These are phyloP conservation scores for Glycine latifolia DNA, from an alignment of 306 rosid species.

Conservation along the genomic window DNA sequence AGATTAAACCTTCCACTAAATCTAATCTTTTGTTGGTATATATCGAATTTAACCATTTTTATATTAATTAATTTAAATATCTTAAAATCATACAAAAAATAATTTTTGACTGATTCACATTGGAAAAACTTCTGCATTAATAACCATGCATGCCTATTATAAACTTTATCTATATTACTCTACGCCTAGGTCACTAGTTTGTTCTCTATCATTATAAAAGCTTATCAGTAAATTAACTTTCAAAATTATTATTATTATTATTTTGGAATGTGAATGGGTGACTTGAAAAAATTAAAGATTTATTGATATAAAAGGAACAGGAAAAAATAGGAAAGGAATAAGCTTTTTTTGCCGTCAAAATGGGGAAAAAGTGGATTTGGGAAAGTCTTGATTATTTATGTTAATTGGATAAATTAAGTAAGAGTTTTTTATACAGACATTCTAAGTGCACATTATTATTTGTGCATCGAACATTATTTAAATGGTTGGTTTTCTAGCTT, in stretches of 20 bases:
- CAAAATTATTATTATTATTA: too few relatives aligned
- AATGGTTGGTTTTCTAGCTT: background rate
- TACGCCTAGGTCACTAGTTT: background rate
- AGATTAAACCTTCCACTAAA: too few relatives aligned
- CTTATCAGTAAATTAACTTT: background rate
- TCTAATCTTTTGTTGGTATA: too few relatives aligned
- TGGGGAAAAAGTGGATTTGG: conserved; percentile 2
- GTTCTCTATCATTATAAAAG: background rate
- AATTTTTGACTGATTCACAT: too few relatives aligned
- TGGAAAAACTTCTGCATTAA: too few relatives aligned
- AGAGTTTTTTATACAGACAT: background rate
- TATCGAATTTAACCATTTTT: too few relatives aligned
- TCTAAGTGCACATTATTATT: conserved; percentile 28
- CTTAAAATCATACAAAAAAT: too few relatives aligned
- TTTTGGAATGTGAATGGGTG: background rate
- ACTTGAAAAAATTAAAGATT: background rate
- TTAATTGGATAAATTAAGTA: conserved; percentile 6
- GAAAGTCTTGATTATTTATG: conserved; percentile 8
- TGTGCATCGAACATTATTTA: background rate
- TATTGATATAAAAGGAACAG: background rate
- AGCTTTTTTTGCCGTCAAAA: background rate
- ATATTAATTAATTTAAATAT: too few relatives aligned
- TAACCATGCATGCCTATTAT: too few relatives aligned
- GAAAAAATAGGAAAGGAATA: background rate
- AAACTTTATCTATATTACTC: background rate